Evolutionary conservation across 257 asterid species (phyloP).

Genomic region (Solanum commersonii): DNA sequence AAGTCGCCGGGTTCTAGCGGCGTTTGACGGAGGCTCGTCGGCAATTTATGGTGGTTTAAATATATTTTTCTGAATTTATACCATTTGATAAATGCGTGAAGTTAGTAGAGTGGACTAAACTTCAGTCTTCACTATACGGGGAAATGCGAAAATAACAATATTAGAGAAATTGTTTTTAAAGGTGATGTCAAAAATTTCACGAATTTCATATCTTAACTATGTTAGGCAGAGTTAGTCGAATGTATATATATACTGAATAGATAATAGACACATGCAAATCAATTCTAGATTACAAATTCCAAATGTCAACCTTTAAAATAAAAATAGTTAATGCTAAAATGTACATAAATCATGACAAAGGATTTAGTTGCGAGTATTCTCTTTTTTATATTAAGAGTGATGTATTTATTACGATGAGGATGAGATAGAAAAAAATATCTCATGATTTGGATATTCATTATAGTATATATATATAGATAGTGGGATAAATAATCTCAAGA

Average conservation of each 20-base stretch:
- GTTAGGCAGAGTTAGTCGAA: fast-evolving
- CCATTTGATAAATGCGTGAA: background rate
- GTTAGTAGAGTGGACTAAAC: background rate
- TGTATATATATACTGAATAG: too few relatives aligned
- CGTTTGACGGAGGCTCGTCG: background rate
- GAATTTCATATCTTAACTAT: background rate
- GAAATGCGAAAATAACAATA: background rate
- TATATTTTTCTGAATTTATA: background rate
- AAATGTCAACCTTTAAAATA: fast-evolving
- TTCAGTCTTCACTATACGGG: background rate
- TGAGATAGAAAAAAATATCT: background rate
- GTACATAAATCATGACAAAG: background rate
- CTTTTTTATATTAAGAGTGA: background rate
- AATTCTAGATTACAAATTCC: background rate
- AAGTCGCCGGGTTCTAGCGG: background rate
- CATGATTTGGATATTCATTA: background rate
- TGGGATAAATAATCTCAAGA: background rate
- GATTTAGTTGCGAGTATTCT: too few relatives aligned
- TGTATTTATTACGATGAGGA: background rate
- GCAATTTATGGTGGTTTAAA: background rate
- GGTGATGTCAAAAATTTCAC: fast-evolving
- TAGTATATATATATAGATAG: background rate
- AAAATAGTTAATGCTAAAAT: too few relatives aligned
- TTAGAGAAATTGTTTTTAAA: background rate
- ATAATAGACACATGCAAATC: too few relatives aligned